Evolutionary conservation across 2,329 filamentous ascomycete species (phyloP).

Genomic region (Pseudogymnoascus destructans): DNA sequence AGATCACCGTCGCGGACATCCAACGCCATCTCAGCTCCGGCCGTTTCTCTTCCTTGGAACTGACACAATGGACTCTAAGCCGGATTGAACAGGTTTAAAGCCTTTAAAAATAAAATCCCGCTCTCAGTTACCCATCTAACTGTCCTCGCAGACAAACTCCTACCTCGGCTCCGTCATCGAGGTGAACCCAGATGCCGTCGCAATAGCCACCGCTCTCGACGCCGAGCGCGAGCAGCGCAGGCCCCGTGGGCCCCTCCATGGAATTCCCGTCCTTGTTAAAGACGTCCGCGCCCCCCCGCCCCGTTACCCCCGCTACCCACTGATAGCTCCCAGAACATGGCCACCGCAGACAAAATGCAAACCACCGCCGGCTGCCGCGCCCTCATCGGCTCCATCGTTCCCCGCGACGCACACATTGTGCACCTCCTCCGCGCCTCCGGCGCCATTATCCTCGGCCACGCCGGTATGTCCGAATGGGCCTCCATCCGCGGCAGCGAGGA

Average conservation of each 20-base stretch:
- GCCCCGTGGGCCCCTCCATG: slow-evolving; percentile 33
- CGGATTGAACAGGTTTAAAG: neutral
- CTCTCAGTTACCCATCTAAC: neutral
- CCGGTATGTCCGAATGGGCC: slow-evolving; percentile 52
- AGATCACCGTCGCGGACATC: slow-evolving; percentile 5
- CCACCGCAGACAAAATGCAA: slow-evolving; percentile 41
- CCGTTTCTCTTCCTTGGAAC: slow-evolving; percentile 4
- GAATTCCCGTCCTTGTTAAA: slow-evolving; percentile 45
- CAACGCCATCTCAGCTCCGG: neutral
- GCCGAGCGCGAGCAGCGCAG: slow-evolving; percentile 13
- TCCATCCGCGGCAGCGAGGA: slow-evolving; percentile 44
- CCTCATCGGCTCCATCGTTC: slow-evolving; percentile 38
- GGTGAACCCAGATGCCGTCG: slow-evolving; percentile 20
- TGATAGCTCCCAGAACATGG: slow-evolving; percentile 32
- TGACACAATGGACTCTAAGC: slow-evolving; percentile 4
- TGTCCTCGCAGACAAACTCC: neutral
- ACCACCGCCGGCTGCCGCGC: slow-evolving; percentile 45
- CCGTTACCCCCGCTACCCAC: neutral
- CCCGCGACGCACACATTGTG: slow-evolving; percentile 42
- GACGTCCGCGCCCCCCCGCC: slow-evolving; percentile 22
- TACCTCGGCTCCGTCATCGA: slow-evolving; percentile 17
- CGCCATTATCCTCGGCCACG: slow-evolving; percentile 52
- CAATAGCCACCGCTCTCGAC: slow-evolving; percentile 16
- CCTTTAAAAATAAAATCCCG: neutral
- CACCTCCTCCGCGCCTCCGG: slow-evolving; percentile 47